Percentiles rank a stretch among this genome's conserved stretches.
Evolutionary conservation across 257 asterid species (phyloP).

Genomic region (Nyctanthes arbortristis): DNA sequence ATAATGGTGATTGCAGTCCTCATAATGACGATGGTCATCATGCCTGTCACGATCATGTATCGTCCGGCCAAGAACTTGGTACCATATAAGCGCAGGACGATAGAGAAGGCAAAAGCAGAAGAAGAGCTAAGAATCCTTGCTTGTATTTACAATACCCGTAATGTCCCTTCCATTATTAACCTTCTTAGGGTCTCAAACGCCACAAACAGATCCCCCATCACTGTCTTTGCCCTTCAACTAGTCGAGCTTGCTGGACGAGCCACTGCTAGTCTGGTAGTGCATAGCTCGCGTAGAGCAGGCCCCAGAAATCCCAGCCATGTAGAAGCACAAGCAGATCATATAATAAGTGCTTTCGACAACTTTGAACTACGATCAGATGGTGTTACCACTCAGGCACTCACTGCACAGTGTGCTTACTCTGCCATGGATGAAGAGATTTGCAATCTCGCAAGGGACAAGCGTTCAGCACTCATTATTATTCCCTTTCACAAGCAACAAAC

Average conservation of each 20-base stretch:
- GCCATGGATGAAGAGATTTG: slow-evolving; percentile 90
- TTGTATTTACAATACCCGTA: slow-evolving; percentile 60
- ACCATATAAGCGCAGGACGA: slow-evolving; percentile 73
- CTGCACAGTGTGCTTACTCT: slow-evolving; percentile 63
- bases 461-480: slow-evolving; percentile 58
- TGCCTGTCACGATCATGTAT: slow-evolving; percentile 50
- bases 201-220: slow-evolving; percentile 48
- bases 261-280: slow-evolving; percentile 66
- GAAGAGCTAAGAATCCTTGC: slow-evolving; percentile 78
- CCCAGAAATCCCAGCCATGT: slow-evolving; percentile 53
- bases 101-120: slow-evolving; percentile 63
- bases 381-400: slow-evolving; percentile 62
- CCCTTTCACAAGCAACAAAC: slow-evolving; percentile 76
- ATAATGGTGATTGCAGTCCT: slow-evolving; percentile 65
- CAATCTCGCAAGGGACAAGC: slow-evolving; percentile 63
- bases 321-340: slow-evolving; percentile 73
- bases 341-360: slow-evolving; percentile 68
- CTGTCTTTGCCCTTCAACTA: slow-evolving; percentile 67
- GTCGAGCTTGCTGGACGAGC: slow-evolving; percentile 90
- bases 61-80: slow-evolving; percentile 41
- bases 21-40: slow-evolving; percentile 62
- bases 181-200: slow-evolving; percentile 71
- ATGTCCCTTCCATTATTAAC: slow-evolving; percentile 61
- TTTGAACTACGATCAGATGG: slow-evolving; percentile 71
- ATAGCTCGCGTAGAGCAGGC: slow-evolving; percentile 53